Conservation (phyloP, 306 rosid species). For the Cajanus cajan region DNA sequence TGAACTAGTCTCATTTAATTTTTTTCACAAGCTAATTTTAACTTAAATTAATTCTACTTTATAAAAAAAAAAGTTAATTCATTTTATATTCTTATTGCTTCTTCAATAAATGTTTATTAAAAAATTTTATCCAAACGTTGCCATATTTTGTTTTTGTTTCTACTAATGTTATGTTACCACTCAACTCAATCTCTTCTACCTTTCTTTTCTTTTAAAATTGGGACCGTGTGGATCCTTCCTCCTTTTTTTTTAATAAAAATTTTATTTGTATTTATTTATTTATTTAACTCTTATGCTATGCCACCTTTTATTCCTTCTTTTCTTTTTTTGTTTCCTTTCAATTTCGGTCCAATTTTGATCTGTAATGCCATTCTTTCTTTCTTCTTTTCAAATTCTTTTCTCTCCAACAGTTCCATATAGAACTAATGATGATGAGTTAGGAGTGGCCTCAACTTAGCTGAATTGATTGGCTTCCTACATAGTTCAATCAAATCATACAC, state of each 20-base stretch:
- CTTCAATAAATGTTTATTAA: neutral
- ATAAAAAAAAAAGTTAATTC: too few species aligned
- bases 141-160: neutral
- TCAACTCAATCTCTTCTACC: neutral
- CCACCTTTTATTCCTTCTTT: neutral
- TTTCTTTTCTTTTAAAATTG: neutral
- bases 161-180: neutral
- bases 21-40: too few species aligned
- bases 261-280: too few species aligned
- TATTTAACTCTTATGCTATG: neutral
- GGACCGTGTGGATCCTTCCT: neutral
- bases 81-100: neutral
- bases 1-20: too few species aligned
- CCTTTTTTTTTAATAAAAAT: neutral
- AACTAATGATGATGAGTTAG: conserved; percentile 19
- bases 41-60: too few species aligned
- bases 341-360: conserved; percentile 26
- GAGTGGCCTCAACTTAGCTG: conserved; percentile 8
- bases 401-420: conserved; percentile 1
- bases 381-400: neutral
- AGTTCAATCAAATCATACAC: conserved; percentile 16
- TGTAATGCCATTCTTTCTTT: neutral
- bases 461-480: conserved; percentile 24
- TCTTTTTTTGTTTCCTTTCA: neutral
- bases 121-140: neutral